Evolutionary conservation across 2,329 filamentous ascomycete species (phyloP), one percentile per base, ranked within the genome.

Genomic region (Plectosphaerella sp.): DNA sequence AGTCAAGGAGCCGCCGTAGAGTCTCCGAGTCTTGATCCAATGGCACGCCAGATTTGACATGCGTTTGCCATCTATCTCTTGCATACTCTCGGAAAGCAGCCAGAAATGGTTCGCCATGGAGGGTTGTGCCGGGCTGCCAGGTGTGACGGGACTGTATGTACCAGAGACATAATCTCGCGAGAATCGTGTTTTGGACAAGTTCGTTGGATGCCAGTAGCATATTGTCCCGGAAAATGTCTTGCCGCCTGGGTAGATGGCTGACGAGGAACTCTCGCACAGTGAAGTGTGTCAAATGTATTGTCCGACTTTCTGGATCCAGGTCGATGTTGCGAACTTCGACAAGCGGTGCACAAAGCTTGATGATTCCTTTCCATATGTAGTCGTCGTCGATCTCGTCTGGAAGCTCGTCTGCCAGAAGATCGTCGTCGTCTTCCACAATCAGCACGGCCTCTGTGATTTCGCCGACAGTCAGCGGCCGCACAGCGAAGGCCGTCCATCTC

Each of bases 311-410:
- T 14, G 36, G 5, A 14, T 5, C n/a, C 36, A 12, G 9, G 25
- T 28, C 18, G 1, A 11, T n/a, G 3, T 4, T 16, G 15, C 0
- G 50, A 5, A 66, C 48, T 20, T 68, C 67, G 2, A 71, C 2
- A 1, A 72, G 49, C 0, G 63, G 61, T 0, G 59, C 62, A 22
- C 66, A 72, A 2, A 64, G 54, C 1, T 57, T 54, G 0, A 63
- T 6, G 5, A 70, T 63, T 28, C 66, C 62, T 10, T 50, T 56
- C 15, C 60, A 51, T 7, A 70, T 28, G 33, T 66, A 68, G 0
- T 64, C 61, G 0, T 69, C 58, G 12, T 67, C 55, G 1, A 67
- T 15, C 0, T 15, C 15, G 5, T 69, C 63, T 0, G 64, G 64
- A 0, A 67, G 36, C 0, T 70, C 60, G 16, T 42, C 39, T 0